Base-by-base conservation (phyloP, 1,284 basidiomycete genomes). In the Ceratobasidium sp. region DNA sequence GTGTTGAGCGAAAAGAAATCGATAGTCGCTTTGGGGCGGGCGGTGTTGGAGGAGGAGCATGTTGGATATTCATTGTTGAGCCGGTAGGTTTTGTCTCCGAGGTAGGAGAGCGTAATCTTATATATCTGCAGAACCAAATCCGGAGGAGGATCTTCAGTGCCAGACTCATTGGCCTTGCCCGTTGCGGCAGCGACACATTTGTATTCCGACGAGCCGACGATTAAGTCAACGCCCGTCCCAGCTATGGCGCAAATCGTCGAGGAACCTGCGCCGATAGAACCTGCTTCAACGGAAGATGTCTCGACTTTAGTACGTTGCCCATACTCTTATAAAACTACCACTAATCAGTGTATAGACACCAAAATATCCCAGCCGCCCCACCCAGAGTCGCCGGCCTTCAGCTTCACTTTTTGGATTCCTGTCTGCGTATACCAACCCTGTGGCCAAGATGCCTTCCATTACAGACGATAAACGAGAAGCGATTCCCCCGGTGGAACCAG, bases 1-100 rank as follows among this genome's bases (percentile, higher is more conserved):
- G 84, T 92, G 54, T 81, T 88, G 45, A 85, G 84, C 69, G 93
- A 95, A 81, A 92, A 90, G 80, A 88, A 90, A 75, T 85, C 84
- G 22, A 80, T 64, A 78, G 70, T 50, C 8, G 73, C 72, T 6
- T 56, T 91, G 55, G 89, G 89, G 31, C 81, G 88, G 68, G 89
- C 91, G 69, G 90, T 90, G 76, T 77, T 92, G 73, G 82, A 89
- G 75, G 88, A 91, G 75, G 86, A 87, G 73, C 81, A 86, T 73
- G 81, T 86, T 69, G 86, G 83, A 79, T 86, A 88, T 85, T 69
- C 73, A 35, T 55, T 71, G 35, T 64, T 92, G 69, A 85, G 85
- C 43, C 83, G 89, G 90, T 78, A 56, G 58, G 70, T 52, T 47
- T 42, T 49, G 20, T 62, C 13, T 25, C 10, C 29, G 29, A 60